Base-by-base conservation (phyloP, 768 basidiomycete species). In the Mycena galopus region DNA sequence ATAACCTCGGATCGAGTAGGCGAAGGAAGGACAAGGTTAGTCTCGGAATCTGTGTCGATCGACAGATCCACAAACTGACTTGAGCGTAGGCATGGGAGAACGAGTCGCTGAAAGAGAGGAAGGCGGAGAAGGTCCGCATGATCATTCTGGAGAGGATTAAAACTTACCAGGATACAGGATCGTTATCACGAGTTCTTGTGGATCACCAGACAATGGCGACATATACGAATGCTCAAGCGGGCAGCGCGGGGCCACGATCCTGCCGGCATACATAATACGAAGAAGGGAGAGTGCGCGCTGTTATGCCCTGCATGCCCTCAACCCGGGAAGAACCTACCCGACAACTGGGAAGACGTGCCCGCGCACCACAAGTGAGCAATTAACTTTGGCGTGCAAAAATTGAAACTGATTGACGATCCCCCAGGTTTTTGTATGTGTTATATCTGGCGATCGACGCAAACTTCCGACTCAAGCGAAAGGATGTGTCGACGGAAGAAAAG, bases 401-500 rank as follows among this genome's bases (percentile, higher is more conserved):
- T 7, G 1, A 29, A 6, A 25, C 25, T 27, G 2, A 53, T 11
- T n/a, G 19, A 44, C 17, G 5, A 5, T n/a, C n/a, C 10, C 3
- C 53, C 14, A 55, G 27, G 30, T 55, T 55, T 16, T 7, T 55
- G 1, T 55, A 55, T 9, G 53, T 16, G 2, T 55, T 55, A n/a
- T 55, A 17, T 17, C 27, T 55, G 0, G 53, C 53, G 3, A 1
- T 55, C 0, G 53, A 55, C 29, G 53, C 53, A 2, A 55, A 55
- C 17, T 55, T 55, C 19, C 29, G 53, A 4, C 53, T 55, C 4
- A 84, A 82, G 56, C 75, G 79, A 0, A 75, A 76, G 55, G 58
- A 75, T 9, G 74, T 81, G 6, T 81, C 79, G 2, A 78, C 67
- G 19, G 75, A 80, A 16, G 63, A 56, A 10, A 65, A 56, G 16